A percentile compares a stretch with the other conserved stretches of the same genome.
phyloP scores from a whole-genome alignment of 306 rosid species.

The Vigna nakashimae region DNA sequence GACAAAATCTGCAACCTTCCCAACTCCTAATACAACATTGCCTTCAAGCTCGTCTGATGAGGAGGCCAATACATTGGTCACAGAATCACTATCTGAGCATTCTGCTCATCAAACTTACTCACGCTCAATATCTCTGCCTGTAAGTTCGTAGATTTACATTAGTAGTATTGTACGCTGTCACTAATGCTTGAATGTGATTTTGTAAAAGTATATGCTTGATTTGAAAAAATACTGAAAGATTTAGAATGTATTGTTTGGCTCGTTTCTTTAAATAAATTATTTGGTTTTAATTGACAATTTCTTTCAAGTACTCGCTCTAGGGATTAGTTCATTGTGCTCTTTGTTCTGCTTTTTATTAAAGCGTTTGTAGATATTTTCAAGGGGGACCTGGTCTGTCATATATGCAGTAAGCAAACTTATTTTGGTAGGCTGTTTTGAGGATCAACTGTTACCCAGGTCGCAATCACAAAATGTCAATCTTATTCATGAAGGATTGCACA shows the following conservation, averaged over 20 bases:
- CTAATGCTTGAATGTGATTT: background rate
- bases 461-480: background rate
- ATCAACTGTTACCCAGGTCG: background rate
- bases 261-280: background rate
- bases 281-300: background rate
- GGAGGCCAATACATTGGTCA: slow-evolving; percentile 46
- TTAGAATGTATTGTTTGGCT: slow-evolving; percentile 1
- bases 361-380: background rate
- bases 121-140: slow-evolving; percentile 74
- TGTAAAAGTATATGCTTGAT: background rate
- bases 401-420: background rate
- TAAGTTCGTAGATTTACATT: slow-evolving; percentile 50
- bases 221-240: background rate
- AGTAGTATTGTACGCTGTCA: background rate
- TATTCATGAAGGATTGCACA: background rate
- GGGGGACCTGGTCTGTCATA: background rate
- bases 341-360: background rate
- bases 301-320: background rate
- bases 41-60: slow-evolving; percentile 46
- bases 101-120: slow-evolving; percentile 49
- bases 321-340: background rate
- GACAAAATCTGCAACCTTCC: slow-evolving; percentile 62
- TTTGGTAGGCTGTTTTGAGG: background rate
- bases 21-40: slow-evolving; percentile 48
- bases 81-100: slow-evolving; percentile 45